Conservation (phyloP, 1,284 basidiomycete species). For the Sphagnurus paluster region DNA sequence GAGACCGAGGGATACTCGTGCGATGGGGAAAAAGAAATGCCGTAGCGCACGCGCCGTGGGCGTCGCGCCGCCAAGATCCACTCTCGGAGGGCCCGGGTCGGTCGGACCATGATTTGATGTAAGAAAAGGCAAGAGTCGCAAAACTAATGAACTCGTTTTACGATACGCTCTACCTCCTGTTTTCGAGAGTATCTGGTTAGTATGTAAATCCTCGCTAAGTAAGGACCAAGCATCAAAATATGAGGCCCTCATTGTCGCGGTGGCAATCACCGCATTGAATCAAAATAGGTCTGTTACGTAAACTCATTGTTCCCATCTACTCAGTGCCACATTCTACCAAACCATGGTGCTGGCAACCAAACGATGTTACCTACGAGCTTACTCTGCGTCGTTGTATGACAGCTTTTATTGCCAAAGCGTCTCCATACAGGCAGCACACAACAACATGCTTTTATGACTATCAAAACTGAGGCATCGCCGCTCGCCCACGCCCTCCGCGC, state of each 20-base stretch:
- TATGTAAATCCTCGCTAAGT: background rate
- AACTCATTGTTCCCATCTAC: constrained; percentile 3
- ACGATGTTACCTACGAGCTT: background rate
- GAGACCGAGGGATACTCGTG: too few relatives aligned
- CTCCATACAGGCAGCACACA: constrained; percentile 4
- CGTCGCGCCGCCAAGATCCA: too few relatives aligned
- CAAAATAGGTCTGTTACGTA: background rate
- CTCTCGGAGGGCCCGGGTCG: too few relatives aligned
- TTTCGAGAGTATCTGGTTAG: too few relatives aligned
- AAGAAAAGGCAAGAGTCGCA: too few relatives aligned
- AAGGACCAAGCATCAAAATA: constrained; percentile 2
- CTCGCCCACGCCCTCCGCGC: constrained; percentile 15
- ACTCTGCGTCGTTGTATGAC: constrained; percentile 10
- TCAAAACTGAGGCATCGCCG: constrained; percentile 13
- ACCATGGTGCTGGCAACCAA: background rate
- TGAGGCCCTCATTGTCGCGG: background rate
- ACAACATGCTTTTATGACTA: constrained; percentile 15
- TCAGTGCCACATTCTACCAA: too few relatives aligned
- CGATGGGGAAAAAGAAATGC: too few relatives aligned
- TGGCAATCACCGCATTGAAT: constrained; percentile 1
- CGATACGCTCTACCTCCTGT: too few relatives aligned
- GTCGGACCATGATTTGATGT: too few relatives aligned
- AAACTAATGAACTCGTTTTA: too few relatives aligned
- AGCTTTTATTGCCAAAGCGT: constrained; percentile 1
- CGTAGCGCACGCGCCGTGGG: too few relatives aligned